Percentiles rank a stretch among this genome's conserved stretches.
These are phyloP conservation scores for Stevia rebaudiana DNA, from an alignment of 140 eudicot genomes.

Conservation along the genomic window DNA sequence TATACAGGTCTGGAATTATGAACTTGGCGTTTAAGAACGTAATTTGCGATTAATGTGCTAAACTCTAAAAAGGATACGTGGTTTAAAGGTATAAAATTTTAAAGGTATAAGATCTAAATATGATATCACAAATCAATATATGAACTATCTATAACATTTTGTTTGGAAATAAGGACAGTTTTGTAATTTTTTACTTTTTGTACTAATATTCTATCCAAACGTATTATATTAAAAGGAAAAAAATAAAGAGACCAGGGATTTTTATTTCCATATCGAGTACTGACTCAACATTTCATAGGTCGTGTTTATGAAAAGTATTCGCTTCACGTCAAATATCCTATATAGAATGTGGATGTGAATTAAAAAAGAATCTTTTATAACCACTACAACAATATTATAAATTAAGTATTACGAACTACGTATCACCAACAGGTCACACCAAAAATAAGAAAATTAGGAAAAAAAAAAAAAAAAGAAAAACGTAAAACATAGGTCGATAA, in stretches of 20 bases:
- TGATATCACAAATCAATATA: neutral
- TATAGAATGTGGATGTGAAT: too few relatives aligned
- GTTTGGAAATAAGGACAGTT: neutral
- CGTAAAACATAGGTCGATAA: too few relatives aligned
- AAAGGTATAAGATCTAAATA: neutral
- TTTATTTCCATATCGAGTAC: neutral
- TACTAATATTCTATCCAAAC: neutral
- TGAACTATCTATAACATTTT: neutral
- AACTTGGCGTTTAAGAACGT: constrained; percentile 1
- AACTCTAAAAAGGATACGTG: neutral
- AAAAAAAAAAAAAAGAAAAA: too few relatives aligned
- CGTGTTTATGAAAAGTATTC: too few relatives aligned
- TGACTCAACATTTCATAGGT: too few relatives aligned
- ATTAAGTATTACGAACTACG: too few relatives aligned
- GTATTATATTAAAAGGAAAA: neutral
- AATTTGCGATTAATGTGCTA: neutral
- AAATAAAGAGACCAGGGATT: neutral
- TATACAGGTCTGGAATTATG: neutral
- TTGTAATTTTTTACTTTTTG: neutral
- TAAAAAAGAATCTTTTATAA: too few relatives aligned
- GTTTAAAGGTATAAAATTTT: neutral
- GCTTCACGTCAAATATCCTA: too few relatives aligned
- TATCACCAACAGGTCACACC: too few relatives aligned
- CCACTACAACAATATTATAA: too few relatives aligned
- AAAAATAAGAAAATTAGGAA: too few relatives aligned